Base-by-base conservation (phyloP, 805 yeast genomes). In the Wickerhamiella slavikovae region DNA sequence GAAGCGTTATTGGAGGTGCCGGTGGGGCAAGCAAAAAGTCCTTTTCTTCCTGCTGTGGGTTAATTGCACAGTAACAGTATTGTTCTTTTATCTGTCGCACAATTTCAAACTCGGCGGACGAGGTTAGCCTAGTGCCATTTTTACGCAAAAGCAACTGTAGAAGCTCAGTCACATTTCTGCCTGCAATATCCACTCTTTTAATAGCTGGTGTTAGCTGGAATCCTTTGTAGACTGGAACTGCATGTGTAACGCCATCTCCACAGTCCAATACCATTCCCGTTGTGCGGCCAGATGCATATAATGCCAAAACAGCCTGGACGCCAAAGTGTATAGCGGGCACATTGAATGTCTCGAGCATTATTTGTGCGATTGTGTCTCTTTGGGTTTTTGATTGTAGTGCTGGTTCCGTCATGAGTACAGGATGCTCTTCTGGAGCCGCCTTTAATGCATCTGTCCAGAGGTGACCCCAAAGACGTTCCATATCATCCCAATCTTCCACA, bases 161-260 rank as follows among this genome's bases (percentile, higher is more conserved):
- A 34, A 71, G 69, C 35, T 71, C 76, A 0, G 94, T 78, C 9
- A 83, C 62, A 40, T 82, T 93, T 26, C 89, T 49, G 0, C 96
- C 96, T 0, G 89, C 94, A 16, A 80, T 48, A 45, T 82, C 89
- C 36, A 75, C 58, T 31, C 94, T 52, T 47, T 66, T 65, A 15
- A 78, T 68, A 2, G 83, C 69, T 2, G 71, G 60, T 0, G 83
- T 71, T 11, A 83, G 47, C 9, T 83, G 61, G 48, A 79, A 83
- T 4, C 96, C 96, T 35, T 80, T 82, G 50, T 68, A 85, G 0
- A 85, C 79, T 0, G 95, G 94, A 2, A 80, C 92, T 6, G 76
- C 62, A 43, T 77, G 83, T 23, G 77, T 66, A 16, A 80, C 92
- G 4, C 95, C 95, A 49, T 83, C 95, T 4, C 95, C 95, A n/a